Conservation (phyloP, 169 alveolate genomes). For the Plasmodium vinckei region DNA sequence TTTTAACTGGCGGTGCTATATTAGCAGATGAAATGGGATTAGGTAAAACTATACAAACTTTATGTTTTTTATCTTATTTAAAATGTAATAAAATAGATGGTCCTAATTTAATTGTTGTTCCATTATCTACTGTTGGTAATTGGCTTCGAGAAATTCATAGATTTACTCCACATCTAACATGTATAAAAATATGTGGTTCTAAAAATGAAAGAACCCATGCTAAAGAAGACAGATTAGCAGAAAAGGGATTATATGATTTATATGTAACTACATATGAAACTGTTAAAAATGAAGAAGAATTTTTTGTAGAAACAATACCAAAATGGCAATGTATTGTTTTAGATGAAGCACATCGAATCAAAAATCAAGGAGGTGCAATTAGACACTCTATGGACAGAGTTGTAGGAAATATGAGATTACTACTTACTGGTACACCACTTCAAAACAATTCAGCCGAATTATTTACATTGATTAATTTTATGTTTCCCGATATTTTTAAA, state of each 20-base stretch:
- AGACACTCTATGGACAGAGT: slow-evolving; percentile 94
- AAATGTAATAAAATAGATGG: slow-evolving; percentile 89
- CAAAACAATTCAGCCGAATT: slow-evolving; percentile 96
- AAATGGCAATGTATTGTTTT: slow-evolving; percentile 96
- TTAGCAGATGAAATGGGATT: slow-evolving; percentile 95
- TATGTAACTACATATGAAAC: slow-evolving; percentile 95
- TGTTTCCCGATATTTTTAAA: slow-evolving; percentile 98
- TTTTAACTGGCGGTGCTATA: slow-evolving; percentile 92
- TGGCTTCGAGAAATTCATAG: slow-evolving; percentile 95
- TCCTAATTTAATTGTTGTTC: slow-evolving; percentile 96
- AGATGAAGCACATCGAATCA: slow-evolving; percentile 99
- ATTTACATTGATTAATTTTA: slow-evolving; percentile 94
- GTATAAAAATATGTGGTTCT: slow-evolving; percentile 91
- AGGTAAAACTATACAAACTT: slow-evolving; percentile 93
- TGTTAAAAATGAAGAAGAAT: slow-evolving; percentile 91
- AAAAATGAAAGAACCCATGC: slow-evolving; percentile 89
- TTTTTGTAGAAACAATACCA: slow-evolving; percentile 89
- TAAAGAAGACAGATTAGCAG: slow-evolving; percentile 89
- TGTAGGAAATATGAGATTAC: slow-evolving; percentile 91
- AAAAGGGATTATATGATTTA: slow-evolving; percentile 90
- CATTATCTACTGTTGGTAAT: slow-evolving; percentile 95
- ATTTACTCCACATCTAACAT: slow-evolving; percentile 91
- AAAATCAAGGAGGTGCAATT: slow-evolving; percentile 95
- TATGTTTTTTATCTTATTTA: slow-evolving; percentile 89
- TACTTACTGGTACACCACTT: slow-evolving; percentile 97